Evolutionary conservation across 441 rosid genomes (phyloP), one percentile per base, ranked within the genome.

Genomic region (Daphne laureola): DNA sequence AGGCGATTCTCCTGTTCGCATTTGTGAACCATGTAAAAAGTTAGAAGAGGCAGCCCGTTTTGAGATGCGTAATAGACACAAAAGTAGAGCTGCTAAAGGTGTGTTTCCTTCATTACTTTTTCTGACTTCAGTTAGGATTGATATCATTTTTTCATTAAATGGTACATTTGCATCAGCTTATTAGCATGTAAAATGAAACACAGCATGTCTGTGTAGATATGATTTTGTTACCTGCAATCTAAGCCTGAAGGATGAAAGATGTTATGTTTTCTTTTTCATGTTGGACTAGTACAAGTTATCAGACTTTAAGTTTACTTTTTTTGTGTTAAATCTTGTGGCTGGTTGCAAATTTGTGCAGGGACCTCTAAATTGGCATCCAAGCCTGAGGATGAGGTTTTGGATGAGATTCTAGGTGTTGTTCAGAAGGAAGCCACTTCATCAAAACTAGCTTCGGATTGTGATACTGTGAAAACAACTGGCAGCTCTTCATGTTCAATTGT

Each of bases 21-120:
- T 83, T 57, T 93, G 99, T 66, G 99, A 90, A 25, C 91, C 99
- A 1, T 93, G 96, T 78, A 90, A 85, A 72, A 78, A 72, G 54
- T 71, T 87, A 17, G 95, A 90, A 73, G 97, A 90, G 81, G 96
- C 93, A 13, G 96, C 95, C 0, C 84, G 96, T 12, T 87, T 87
- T 64, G 97, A 90, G 82, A 49, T 74, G 68, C 86, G 93, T 6
- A 78, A 83, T 51, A 85, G 95, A 25, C 57, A 81, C 75, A 82
- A 64, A 68, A 73, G 35, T 58, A 76, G 82, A 78, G 53, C 71
- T 26, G 72, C 68, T 0, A 82, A 67, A 85, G 96, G 96, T 74
- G 67, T 17, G 18, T 0, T 27, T 42, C 41, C 36, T 6, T 31
- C 52, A 17, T n/a, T 48, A 12, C 41, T 38, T 26, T 31, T 2